A percentile compares a stretch with the other conserved stretches of the same genome.
phyloP scores from a whole-genome alignment of 2,329 filamentous ascomycete species.

The Hymenotorrendiella dingleyae region DNA sequence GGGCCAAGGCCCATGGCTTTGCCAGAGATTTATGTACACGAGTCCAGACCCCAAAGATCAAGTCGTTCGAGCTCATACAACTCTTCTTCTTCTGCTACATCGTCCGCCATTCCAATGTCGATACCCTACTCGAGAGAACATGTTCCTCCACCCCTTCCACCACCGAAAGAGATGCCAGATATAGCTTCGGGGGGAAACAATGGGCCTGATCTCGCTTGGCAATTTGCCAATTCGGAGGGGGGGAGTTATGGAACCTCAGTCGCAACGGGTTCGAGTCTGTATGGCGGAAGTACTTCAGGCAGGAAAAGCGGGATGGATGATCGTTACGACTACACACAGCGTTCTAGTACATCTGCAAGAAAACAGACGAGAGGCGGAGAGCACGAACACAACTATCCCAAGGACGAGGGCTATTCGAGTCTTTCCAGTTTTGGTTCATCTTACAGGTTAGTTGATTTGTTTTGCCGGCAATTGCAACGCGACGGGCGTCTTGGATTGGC shows the following conservation, averaged over 20 bases:
- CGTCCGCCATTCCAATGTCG: slow-evolving; percentile 49
- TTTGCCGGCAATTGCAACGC: too few relatives aligned
- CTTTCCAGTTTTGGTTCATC: slow-evolving; percentile 28
- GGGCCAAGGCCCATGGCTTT: slow-evolving; percentile 22
- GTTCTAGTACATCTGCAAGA: slow-evolving; percentile 34
- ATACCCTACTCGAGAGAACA: slow-evolving; percentile 51
- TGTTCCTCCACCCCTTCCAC: slow-evolving; percentile 58
- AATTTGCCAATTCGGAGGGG: slow-evolving; percentile 53
- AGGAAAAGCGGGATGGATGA: slow-evolving; percentile 22
- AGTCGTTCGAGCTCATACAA: slow-evolving; percentile 25
- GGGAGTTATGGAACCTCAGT: slow-evolving; percentile 37
- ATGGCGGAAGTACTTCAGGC: slow-evolving; percentile 39
- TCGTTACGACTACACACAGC: slow-evolving; percentile 26
- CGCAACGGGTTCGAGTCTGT: slow-evolving; percentile 43
- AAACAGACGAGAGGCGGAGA: slow-evolving; percentile 40
- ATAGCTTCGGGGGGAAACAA: slow-evolving; percentile 48
- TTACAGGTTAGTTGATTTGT: slow-evolving; percentile 25
- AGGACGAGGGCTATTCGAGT: slow-evolving; percentile 34
- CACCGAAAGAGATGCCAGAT: slow-evolving; percentile 52
- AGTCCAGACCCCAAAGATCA: slow-evolving; percentile 30
- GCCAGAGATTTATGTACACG: slow-evolving; percentile 38
- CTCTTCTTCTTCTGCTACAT: slow-evolving; percentile 33
- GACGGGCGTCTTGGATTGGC: too few relatives aligned
- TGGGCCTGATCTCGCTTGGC: slow-evolving; percentile 57
- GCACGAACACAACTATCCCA: slow-evolving; percentile 20